Evolutionary conservation across 1,284 basidiomycete genomes (phyloP).

Genomic region (Wolfiporia cocos): DNA sequence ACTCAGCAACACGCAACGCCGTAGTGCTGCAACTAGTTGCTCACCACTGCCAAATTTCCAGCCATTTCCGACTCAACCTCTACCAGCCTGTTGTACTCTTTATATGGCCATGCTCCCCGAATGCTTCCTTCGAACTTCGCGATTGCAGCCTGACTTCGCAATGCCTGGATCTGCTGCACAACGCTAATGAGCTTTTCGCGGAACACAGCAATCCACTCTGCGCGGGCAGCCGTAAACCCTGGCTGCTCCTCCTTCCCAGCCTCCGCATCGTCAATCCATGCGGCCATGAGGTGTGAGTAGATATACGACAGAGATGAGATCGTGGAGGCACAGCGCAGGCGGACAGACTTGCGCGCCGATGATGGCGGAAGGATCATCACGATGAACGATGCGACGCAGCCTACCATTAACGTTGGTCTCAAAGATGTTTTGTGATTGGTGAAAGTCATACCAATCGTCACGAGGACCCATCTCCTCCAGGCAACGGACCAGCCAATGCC

Average conservation of each 20-base stretch:
- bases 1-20: background rate
- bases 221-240: background rate
- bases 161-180: conserved; percentile 30
- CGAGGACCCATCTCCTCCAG: conserved; percentile 43
- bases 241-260: conserved; percentile 11
- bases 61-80: conserved; percentile 38
- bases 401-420: too few species aligned
- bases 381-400: conserved; percentile 39
- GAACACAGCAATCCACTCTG: conserved; percentile 24
- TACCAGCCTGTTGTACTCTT: conserved; percentile 38
- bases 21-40: conserved; percentile 5
- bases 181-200: conserved; percentile 27
- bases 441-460: conserved; percentile 35
- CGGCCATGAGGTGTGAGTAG: conserved; percentile 38
- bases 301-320: conserved; percentile 33
- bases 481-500: conserved; percentile 50
- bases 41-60: conserved; percentile 33
- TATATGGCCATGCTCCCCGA: conserved; percentile 43
- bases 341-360: conserved; percentile 42
- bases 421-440: too few species aligned
- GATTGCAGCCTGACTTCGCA: conserved; percentile 31
- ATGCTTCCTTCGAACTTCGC: conserved; percentile 44
- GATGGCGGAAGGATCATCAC: conserved; percentile 46
- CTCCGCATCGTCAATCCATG: conserved; percentile 33
- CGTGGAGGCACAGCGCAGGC: conserved; percentile 37